A percentile compares a stretch with the other conserved stretches of the same genome.
phyloP scores from a whole-genome alignment of 2,329 filamentous ascomycete genomes.

The Xylariaceae sp. region DNA sequence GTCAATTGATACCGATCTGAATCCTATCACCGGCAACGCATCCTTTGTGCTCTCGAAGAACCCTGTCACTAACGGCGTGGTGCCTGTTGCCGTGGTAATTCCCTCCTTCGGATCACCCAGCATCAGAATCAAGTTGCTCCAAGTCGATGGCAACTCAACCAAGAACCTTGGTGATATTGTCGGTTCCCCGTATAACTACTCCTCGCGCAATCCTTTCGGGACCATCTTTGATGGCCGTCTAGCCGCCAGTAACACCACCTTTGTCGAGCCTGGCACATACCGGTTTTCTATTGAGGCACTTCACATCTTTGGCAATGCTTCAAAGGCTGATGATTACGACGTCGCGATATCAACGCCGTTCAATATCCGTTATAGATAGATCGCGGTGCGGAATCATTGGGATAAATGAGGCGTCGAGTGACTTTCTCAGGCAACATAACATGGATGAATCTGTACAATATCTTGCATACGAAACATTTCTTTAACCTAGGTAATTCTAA shows the following conservation, averaged over 20 bases:
- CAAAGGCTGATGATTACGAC: conserved; percentile 44
- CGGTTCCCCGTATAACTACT: conserved; percentile 36
- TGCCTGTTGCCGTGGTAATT: conserved; percentile 39
- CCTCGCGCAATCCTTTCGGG: conserved; percentile 32
- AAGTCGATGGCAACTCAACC: conserved; percentile 31
- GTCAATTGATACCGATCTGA: conserved; percentile 32
- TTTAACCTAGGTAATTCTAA: too few species aligned
- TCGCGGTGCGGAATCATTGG: not conserved
- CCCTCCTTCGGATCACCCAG: conserved; percentile 43
- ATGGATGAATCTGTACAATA: not conserved
- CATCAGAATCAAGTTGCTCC: conserved; percentile 42
- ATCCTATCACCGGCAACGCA: conserved; percentile 24
- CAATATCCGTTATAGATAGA: conserved; percentile 39
- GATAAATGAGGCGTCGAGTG: not conserved
- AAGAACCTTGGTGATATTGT: conserved; percentile 38
- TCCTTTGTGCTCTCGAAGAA: conserved; percentile 27
- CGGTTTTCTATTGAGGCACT: conserved; percentile 45
- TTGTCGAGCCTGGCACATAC: conserved; percentile 46
- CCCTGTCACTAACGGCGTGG: conserved; percentile 24
- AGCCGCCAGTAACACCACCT: conserved; percentile 37
- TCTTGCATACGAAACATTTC: too few species aligned
- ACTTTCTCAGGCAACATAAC: not conserved
- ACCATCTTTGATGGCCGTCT: conserved; percentile 44
- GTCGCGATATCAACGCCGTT: conserved; percentile 39
- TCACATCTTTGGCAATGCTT: conserved; percentile 46